Base-by-base conservation (phyloP, 2,329 filamentous ascomycete species). In the Aspergillus pseudoterreus region DNA sequence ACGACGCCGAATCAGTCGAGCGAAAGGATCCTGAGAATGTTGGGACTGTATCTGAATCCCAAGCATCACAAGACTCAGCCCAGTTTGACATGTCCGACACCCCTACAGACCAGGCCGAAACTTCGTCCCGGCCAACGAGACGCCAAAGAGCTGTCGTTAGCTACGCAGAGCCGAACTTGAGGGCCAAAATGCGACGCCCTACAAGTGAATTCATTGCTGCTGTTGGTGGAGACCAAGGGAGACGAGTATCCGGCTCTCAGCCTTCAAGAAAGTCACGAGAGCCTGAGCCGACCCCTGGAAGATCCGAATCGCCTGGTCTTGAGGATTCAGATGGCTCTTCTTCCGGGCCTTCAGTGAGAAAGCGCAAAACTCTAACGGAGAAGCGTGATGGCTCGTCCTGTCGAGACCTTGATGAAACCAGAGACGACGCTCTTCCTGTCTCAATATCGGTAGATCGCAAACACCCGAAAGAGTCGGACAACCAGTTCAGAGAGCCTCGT, bases 111-210 rank as follows among this genome's bases (percentile, higher is more conserved):
- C 33, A 35, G 15, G 35, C 15, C 15, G 35, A 38, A 6, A 8
- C 12, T 38, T 81, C 80, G 24, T 77, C 81, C 24, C 80, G 89
- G 42, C 81, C 82, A 19, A 86, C 84, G 59, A 78, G 89, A 58
- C 81, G 89, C 57, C 82, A 83, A 44, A 79, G 86, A 61, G 74
- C 82, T 10, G 78, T 84, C 45, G 81, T 94, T 55, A 92, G 87
- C 73, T 94, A 94, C 67, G 87, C 88, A 10, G 88, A 92, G 67
- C 89, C 89, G 1, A 92, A 88, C 62, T 75, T 94, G 39, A 81
- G 87, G 55, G 87, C 86, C 64, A 94, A 94, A 73, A 92, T 94
- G 88, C 82, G 89, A 52, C 81, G 89, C 53, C 88, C 89, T 19
- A 88, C 86, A 1, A 89, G 89, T 64, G 83, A 89, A 57, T 71